A percentile compares a stretch with the other conserved stretches of the same genome.
phyloP scores from a whole-genome alignment of 2,329 filamentous ascomycete species.

The Tolypocladium pustulatum region DNA sequence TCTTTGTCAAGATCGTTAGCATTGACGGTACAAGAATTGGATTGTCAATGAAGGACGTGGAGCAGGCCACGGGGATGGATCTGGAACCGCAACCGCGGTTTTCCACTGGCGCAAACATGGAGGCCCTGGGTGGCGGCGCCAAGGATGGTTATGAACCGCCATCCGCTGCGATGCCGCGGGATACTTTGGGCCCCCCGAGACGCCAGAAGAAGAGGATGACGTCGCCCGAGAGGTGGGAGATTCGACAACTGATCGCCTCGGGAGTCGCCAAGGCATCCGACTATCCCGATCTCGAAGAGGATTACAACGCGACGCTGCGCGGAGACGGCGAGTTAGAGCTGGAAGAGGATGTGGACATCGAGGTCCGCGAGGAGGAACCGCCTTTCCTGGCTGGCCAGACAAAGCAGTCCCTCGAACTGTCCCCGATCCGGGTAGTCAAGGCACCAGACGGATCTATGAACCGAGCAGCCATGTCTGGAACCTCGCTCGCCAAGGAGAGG shows the following conservation, averaged over 20 bases:
- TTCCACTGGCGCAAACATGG: constrained; percentile 83
- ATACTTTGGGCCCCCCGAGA: constrained; percentile 32
- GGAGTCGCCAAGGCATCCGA: constrained; percentile 88
- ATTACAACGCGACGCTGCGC: constrained; percentile 78
- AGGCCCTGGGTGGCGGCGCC: constrained; percentile 58
- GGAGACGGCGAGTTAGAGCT: constrained; percentile 84
- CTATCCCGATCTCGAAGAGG: constrained; percentile 89
- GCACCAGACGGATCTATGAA: constrained; percentile 98
- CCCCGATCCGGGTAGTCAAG: constrained; percentile 92
- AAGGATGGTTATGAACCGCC: constrained; percentile 47
- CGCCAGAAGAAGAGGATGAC: constrained; percentile 85
- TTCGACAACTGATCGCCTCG: constrained; percentile 89
- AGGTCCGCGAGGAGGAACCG: constrained; percentile 91
- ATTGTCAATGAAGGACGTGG: constrained; percentile 94
- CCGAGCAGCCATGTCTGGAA: constrained; percentile 88
- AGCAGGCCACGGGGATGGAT: constrained; percentile 79
- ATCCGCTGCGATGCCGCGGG: constrained; percentile 17
- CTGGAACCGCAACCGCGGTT: constrained; percentile 68
- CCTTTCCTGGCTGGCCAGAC: constrained; percentile 94
- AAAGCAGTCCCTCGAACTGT: constrained; percentile 88
- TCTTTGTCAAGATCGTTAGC: constrained; percentile 88
- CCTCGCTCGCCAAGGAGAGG: constrained; percentile 77
- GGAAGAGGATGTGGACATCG: constrained; percentile 95
- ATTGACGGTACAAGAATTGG: constrained; percentile 75
- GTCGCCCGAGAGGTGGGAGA: constrained; percentile 95